These are phyloP conservation scores for Filobasidium floriforme DNA, from an alignment of 768 basidiomycete species.

Conservation along the genomic window DNA sequence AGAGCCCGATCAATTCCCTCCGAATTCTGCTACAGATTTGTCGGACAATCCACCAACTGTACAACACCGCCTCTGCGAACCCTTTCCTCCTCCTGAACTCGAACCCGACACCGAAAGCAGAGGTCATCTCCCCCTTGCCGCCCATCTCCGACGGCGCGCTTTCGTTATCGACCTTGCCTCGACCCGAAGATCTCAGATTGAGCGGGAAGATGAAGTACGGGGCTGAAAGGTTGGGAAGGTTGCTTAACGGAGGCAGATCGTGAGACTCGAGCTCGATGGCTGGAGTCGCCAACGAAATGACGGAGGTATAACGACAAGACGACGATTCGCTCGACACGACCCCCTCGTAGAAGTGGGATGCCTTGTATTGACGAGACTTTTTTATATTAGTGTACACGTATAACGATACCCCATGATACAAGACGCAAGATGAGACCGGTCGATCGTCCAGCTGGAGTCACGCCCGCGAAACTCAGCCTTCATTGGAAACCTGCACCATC, in stretches of 20 bases:
- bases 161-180: slow-evolving; percentile 6
- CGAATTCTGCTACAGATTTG: slow-evolving; percentile 30
- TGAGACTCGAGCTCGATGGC: not conserved
- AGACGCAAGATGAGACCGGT: no score
- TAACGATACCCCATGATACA: no score
- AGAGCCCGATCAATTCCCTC: not conserved
- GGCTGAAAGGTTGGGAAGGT: slow-evolving; percentile 29
- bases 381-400: no score
- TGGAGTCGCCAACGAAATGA: not conserved
- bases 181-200: not conserved
- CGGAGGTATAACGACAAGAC: not conserved
- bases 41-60: slow-evolving; percentile 38
- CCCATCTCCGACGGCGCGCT: not conserved
- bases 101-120: not conserved
- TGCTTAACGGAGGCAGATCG: slow-evolving; percentile 31
- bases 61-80: slow-evolving; percentile 32
- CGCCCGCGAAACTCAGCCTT: no score
- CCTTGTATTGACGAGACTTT: no score
- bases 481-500: no score
- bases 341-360: no score
- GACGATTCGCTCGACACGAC: not conserved
- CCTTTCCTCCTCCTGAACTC: slow-evolving; percentile 34
- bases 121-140: not conserved
- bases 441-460: no score
- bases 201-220: slow-evolving; percentile 30